A percentile compares a stretch with the other conserved stretches of the same genome.
Evolutionary conservation across 805 yeast species (phyloP).

Genomic region (Candida caryicola): DNA sequence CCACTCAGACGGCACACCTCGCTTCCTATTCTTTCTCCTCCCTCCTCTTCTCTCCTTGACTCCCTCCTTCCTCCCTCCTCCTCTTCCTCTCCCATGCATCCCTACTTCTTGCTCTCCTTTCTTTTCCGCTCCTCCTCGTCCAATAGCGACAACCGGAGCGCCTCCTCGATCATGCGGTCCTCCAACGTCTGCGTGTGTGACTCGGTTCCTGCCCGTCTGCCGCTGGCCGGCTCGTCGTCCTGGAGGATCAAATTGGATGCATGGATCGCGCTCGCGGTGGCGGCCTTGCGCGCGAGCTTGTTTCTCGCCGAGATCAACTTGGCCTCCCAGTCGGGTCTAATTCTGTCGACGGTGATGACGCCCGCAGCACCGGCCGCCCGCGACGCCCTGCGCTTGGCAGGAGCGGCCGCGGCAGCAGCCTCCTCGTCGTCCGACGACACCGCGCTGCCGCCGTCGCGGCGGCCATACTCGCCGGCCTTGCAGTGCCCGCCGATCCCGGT

Average conservation of each 20-base stretch:
- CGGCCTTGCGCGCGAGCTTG: conserved; percentile 79
- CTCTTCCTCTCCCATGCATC: neutral
- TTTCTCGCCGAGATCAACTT: conserved; percentile 70
- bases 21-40: neutral
- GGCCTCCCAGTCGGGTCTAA: conserved; percentile 91
- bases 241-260: conserved; percentile 70
- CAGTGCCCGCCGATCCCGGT: conserved; percentile 58
- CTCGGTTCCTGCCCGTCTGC: conserved; percentile 9
- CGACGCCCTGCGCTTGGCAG: conserved; percentile 36
- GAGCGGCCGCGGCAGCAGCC: neutral
- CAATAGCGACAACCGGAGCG: conserved; percentile 66
- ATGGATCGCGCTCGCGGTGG: conserved; percentile 92
- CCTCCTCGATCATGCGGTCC: conserved; percentile 81
- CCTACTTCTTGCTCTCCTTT: conserved; percentile 10
- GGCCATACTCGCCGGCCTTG: conserved; percentile 44
- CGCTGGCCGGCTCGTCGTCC: conserved; percentile 11
- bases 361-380: conserved; percentile 64
- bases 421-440: conserved; percentile 15
- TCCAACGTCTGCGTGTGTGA: conserved; percentile 33
- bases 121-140: conserved; percentile 61
- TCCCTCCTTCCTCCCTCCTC: neutral
- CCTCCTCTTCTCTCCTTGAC: neutral
- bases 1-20: neutral
- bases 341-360: conserved; percentile 75
- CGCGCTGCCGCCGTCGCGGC: conserved; percentile 6